Evolutionary conservation across 805 yeast genomes (phyloP), one percentile per base, ranked within the genome.

Genomic region (Candida succiphila): DNA sequence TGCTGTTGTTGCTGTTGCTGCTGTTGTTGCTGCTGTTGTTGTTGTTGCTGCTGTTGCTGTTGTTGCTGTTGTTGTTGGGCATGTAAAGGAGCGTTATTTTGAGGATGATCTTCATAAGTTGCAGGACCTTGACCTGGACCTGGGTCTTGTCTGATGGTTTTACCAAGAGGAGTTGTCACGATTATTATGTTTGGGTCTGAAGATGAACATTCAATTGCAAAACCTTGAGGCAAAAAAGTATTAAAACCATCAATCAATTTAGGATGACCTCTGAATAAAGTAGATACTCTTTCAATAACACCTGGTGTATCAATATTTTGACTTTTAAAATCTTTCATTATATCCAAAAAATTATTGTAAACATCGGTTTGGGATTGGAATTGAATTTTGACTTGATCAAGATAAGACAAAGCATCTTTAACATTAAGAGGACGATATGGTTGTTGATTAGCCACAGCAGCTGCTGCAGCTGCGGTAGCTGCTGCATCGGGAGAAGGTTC

Each of bases 301-400:
- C 97, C 99, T 0, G 97, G 98, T 0, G 99, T 92, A 56, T 92
- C 97, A 48, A 92, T 88, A 40, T 76, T 75, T 62, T 89, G 96
- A 34, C 94, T 80, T 64, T 94, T 94, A 65, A 92, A 94, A 54
- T 94, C 99, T 63, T 94, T 94, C 99, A 92, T 92, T 43, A 92
- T 89, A 54, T 92, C 99, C 51, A 92, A 68, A 51, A 94, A 92
- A 56, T 84, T 87, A 58, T 92, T 92, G 66, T 92, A 92, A 28
- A 92, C 95, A 48, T 88, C 96, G 0, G 97, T 94, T 60, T 89
- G 94, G 43, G 78, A 72, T 56, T 74, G 81, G 59, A 92, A 92
- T 55, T 88, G 96, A 31, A 80, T 72, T 58, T 92, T 92, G 33
- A 92, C 98, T 59, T 88, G 95, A 54, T 94, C 98, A 45, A 92